Evolutionary conservation across 257 asterid species (phyloP).

Genomic region (Solanum chilense): DNA sequence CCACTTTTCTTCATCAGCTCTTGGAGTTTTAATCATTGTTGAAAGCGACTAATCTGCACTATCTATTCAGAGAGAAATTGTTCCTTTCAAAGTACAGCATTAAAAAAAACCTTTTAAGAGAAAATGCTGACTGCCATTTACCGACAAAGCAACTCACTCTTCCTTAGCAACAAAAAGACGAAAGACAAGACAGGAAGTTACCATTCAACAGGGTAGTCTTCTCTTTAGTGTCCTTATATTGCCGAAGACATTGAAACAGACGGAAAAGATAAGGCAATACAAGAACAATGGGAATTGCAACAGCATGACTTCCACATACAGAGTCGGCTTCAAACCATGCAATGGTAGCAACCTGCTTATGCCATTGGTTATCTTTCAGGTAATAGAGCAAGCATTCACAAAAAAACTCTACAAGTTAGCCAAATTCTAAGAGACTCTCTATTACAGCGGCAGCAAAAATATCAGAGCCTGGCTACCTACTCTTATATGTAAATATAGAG

Average conservation of each 20-base stretch:
- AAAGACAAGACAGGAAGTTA: constrained; percentile 12
- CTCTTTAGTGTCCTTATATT: constrained; percentile 86
- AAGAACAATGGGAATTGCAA: constrained; percentile 82
- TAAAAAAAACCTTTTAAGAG: not conserved
- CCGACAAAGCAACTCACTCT: not conserved
- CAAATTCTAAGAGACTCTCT: not conserved
- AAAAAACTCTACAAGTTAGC: constrained; percentile 1
- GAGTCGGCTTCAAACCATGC: constrained; percentile 99
- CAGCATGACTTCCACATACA: constrained; percentile 96
- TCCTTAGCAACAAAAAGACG: not conserved
- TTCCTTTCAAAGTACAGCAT: not conserved
- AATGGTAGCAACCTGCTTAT: constrained; percentile 89
- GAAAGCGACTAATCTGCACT: not conserved
- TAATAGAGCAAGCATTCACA: constrained; percentile 7
- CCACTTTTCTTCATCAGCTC: not conserved
- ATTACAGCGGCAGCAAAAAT: not conserved
- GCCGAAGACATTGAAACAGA: constrained; percentile 93
- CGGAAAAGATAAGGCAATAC: constrained; percentile 93
- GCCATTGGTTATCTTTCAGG: constrained; percentile 10
- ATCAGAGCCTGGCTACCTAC: not conserved
- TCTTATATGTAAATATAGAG: not conserved
- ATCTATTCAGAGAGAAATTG: not conserved
- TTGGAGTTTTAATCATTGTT: not conserved
- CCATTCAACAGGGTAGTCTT: constrained; percentile 79
- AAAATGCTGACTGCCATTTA: not conserved